Evolutionary conservation across 1,139 yeast genomes (phyloP).

Genomic region (Sugiyamaella paludigena): DNA sequence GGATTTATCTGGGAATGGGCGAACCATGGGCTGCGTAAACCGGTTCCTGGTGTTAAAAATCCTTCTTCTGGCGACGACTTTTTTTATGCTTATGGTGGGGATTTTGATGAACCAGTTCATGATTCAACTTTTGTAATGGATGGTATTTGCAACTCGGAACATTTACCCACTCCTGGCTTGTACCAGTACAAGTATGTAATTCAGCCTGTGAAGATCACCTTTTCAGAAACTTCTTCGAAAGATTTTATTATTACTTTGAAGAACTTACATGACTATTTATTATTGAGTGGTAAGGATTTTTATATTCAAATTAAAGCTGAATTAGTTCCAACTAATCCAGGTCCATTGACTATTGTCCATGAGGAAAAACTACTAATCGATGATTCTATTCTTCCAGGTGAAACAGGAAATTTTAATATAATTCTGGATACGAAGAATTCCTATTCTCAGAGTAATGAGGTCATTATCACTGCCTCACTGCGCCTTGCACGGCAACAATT

Average conservation of each 20-base stretch:
- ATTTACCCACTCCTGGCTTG: slow-evolving; percentile 40
- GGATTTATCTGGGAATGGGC: slow-evolving; percentile 46
- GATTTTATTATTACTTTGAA: slow-evolving; percentile 11
- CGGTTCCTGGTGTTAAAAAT: slow-evolving; percentile 19
- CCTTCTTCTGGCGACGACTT: slow-evolving; percentile 1
- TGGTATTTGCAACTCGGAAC: slow-evolving; percentile 38
- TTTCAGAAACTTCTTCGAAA: slow-evolving; percentile 14
- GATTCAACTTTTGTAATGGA: slow-evolving; percentile 43
- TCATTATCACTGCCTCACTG: slow-evolving; percentile 21
- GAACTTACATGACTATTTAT: slow-evolving; percentile 14
- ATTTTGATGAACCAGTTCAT: slow-evolving; percentile 39
- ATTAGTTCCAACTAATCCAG: slow-evolving; percentile 11
- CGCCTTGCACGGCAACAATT: slow-evolving; percentile 16
- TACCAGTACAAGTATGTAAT: slow-evolving; percentile 36
- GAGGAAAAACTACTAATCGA: slow-evolving; percentile 5
- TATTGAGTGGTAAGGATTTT: slow-evolving; percentile 6
- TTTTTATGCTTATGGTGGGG: slow-evolving; percentile 40
- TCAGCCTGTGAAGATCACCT: slow-evolving; percentile 33
- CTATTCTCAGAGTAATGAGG: slow-evolving; percentile 3
- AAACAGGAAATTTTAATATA: slow-evolving; percentile 4
- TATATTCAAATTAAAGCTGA: slow-evolving; percentile 11
- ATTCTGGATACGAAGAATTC: slow-evolving; percentile 8
- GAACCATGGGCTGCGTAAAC: slow-evolving; percentile 37
- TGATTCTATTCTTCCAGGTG: slow-evolving; percentile 8
- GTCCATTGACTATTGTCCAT: not conserved